Conservation (phyloP, 2,329 filamentous ascomycete species). For the Ambrosiella beaveri region DNA sequence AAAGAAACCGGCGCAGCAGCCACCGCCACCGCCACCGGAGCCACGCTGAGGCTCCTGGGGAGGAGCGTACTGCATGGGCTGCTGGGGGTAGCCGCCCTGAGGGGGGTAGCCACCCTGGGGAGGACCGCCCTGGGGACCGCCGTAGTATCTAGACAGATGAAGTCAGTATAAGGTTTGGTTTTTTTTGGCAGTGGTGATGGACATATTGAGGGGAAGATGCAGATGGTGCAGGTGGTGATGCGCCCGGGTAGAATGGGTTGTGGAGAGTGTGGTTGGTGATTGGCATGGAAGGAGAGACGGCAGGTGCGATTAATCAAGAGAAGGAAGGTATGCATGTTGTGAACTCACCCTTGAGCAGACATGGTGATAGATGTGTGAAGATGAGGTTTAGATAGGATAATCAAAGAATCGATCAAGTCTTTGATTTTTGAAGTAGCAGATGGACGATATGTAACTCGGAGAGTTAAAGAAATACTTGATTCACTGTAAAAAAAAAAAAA, state of each 20-base stretch:
- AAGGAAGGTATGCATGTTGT: neutral
- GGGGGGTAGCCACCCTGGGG: slow-evolving; percentile 17
- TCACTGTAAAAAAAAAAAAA: neutral
- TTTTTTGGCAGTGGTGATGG: neutral
- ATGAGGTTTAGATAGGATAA: neutral
- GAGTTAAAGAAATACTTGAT: neutral
- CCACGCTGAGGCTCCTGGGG: slow-evolving; percentile 19
- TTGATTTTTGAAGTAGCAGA: neutral
- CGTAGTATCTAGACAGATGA: slow-evolving; percentile 11
- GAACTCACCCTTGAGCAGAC: neutral
- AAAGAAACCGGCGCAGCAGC: slow-evolving; percentile 26
- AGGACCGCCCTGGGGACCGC: slow-evolving; percentile 15
- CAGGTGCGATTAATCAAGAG: neutral
- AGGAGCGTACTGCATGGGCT: slow-evolving; percentile 18
- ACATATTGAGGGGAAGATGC: neutral
- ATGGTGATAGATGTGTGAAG: neutral
- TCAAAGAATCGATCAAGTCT: neutral
- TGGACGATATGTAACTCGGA: neutral
- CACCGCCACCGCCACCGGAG: slow-evolving; percentile 25
- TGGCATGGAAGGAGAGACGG: neutral
- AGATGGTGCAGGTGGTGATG: too few species aligned
- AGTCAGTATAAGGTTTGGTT: slow-evolving; percentile 5
- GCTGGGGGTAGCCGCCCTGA: slow-evolving; percentile 17
- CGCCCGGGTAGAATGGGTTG: too few species aligned
- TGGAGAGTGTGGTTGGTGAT: neutral